Conservation (phyloP, 345 rosid genomes). For the Orychophragmus violaceus region DNA sequence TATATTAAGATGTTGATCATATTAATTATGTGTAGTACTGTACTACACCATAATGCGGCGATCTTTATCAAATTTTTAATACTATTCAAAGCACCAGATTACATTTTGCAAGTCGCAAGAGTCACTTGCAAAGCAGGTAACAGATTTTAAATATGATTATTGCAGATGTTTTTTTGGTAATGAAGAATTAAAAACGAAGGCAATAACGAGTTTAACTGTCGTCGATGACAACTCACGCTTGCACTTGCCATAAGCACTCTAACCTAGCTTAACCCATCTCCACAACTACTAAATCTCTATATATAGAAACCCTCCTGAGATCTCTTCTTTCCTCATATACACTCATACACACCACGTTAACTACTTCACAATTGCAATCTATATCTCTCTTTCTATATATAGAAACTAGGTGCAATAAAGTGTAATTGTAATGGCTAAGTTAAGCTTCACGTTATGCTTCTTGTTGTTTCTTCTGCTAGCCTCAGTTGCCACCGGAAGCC, state of each 20-base stretch:
- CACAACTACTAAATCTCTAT: slow-evolving; percentile 26
- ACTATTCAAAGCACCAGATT: slow-evolving; percentile 23
- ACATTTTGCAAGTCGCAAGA: slow-evolving; percentile 26
- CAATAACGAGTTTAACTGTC: slow-evolving; percentile 7
- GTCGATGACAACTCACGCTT: slow-evolving; percentile 26
- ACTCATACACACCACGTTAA: slow-evolving; percentile 7
- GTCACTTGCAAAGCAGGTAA: slow-evolving; percentile 18
- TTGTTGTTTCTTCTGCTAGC: slow-evolving; percentile 25
- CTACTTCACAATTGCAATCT: background rate
- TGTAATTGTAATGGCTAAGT: slow-evolving; percentile 22
- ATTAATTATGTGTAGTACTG: slow-evolving; percentile 17
- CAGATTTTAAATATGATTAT: slow-evolving; percentile 2
- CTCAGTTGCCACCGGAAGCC: slow-evolving; percentile 13
- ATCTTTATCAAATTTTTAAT: slow-evolving; percentile 14
- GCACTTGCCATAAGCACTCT: slow-evolving; percentile 26
- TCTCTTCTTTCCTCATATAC: slow-evolving; percentile 27
- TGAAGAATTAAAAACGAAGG: background rate
- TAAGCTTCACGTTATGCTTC: slow-evolving; percentile 13
- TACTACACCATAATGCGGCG: slow-evolving; percentile 15
- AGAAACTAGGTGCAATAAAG: background rate
- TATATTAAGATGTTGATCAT: slow-evolving; percentile 22
- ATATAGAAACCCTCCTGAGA: slow-evolving; percentile 18
- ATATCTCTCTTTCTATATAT: background rate
- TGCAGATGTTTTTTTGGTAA: slow-evolving; percentile 2
- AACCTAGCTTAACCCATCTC: slow-evolving; percentile 14